phyloP scores from a whole-genome alignment of 176 grass and related monocot genomes.

The Dactylis glomerata region DNA sequence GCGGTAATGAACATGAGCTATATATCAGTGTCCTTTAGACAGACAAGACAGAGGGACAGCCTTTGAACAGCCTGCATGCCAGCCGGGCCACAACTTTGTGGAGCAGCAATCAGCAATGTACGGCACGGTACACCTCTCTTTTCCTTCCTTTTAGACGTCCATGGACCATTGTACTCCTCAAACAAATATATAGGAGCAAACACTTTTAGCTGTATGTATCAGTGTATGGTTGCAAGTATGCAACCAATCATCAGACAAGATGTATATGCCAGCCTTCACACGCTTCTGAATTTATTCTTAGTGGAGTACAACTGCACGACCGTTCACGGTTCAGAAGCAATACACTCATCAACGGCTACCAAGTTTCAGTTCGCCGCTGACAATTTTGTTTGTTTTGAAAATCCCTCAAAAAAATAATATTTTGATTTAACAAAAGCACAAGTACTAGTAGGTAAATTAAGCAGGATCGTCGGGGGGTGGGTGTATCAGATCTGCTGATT shows the following conservation, averaged over 20 bases:
- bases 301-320: background rate
- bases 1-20: background rate
- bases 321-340: background rate
- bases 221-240: background rate
- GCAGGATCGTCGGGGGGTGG: background rate
- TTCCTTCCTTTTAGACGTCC: background rate
- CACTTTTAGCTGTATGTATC: background rate
- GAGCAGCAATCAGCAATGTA: slow-evolving; percentile 11
- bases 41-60: slow-evolving; percentile 9
- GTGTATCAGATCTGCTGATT: background rate
- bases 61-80: background rate
- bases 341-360: background rate
- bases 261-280: background rate
- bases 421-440: background rate
- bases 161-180: background rate
- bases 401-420: too few species aligned
- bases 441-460: background rate
- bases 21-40: background rate
- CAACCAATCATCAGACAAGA: background rate
- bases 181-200: background rate
- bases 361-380: background rate
- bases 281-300: background rate
- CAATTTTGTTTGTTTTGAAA: background rate
- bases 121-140: background rate
- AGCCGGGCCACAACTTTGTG: background rate